These are phyloP conservation scores for Aspergillus ibericus DNA, from an alignment of 2,329 filamentous ascomycete species.

Conservation along the genomic window DNA sequence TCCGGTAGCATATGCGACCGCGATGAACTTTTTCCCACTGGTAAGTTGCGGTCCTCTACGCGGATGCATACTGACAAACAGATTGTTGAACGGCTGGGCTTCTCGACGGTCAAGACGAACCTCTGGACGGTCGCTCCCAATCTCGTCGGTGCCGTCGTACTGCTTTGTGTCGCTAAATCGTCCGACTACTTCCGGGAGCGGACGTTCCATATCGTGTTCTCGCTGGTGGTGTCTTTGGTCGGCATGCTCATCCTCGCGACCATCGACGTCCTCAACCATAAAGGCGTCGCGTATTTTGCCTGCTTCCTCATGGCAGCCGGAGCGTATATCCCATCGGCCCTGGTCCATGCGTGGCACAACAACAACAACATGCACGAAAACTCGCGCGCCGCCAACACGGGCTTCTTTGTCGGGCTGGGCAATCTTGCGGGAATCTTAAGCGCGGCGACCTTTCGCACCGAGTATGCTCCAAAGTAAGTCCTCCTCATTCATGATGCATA, in stretches of 20 bases:
- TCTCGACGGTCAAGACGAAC: constrained; percentile 48
- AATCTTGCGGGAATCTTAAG: constrained; percentile 52
- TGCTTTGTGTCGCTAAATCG: constrained; percentile 47
- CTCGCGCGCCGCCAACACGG: constrained; percentile 50
- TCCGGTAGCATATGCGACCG: constrained; percentile 49
- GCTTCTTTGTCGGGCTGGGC: constrained; percentile 49
- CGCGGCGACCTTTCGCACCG: constrained; percentile 47
- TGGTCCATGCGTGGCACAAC: constrained; percentile 55
- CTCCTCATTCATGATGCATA: not conserved
- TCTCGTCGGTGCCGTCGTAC: constrained; percentile 48
- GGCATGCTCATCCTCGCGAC: constrained; percentile 49
- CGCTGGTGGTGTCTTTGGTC: constrained; percentile 41
- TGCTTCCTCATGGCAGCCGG: constrained; percentile 49
- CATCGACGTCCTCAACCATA: constrained; percentile 44
- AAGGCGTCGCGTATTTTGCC: constrained; percentile 52
- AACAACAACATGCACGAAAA: constrained; percentile 56
- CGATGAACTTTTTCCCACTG: constrained; percentile 51
- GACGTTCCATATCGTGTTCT: constrained; percentile 48
- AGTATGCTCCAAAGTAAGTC: constrained; percentile 47
- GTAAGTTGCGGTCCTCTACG: constrained; percentile 11
- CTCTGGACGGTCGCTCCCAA: constrained; percentile 53
- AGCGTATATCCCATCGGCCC: constrained; percentile 49
- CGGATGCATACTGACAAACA: constrained; percentile 3
- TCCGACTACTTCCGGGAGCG: constrained; percentile 50
- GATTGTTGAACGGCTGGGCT: constrained; percentile 49